Conservation (phyloP, 1,284 basidiomycete species). For the Cryptococcus neoformans region DNA sequence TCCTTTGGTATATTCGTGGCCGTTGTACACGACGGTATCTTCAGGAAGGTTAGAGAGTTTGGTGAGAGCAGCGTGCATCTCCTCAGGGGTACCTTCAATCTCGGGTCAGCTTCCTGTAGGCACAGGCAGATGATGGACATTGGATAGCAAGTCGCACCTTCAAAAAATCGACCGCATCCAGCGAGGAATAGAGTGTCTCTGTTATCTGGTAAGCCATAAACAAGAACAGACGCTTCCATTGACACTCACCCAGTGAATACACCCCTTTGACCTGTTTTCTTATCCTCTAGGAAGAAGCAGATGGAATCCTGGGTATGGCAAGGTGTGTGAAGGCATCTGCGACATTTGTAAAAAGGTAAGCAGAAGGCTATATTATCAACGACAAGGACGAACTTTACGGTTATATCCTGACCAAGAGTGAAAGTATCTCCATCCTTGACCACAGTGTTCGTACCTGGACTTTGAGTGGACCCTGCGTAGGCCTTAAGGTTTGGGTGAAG, state of each 20-base stretch:
- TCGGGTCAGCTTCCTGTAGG: neutral
- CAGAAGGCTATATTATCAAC: neutral
- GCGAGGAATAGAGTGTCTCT: constrained; percentile 90
- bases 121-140: neutral
- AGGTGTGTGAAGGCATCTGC: constrained; percentile 80
- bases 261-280: constrained; percentile 60
- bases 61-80: constrained; percentile 80
- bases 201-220: neutral
- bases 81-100: constrained; percentile 62
- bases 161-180: constrained; percentile 97
- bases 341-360: neutral
- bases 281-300: constrained; percentile 74
- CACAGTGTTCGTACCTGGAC: constrained; percentile 65
- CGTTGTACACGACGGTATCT: constrained; percentile 79
- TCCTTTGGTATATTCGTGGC: constrained; percentile 84
- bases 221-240: neutral
- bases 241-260: constrained; percentile 77
- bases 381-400: constrained; percentile 58
- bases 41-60: constrained; percentile 74
- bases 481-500: constrained; percentile 63
- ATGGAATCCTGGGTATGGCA: constrained; percentile 98
- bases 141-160: constrained; percentile 45
- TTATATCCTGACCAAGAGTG: constrained; percentile 64
- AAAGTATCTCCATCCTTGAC: constrained; percentile 78
- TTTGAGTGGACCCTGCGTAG: constrained; percentile 76